A percentile compares a stretch with the other conserved stretches of the same genome.
Evolutionary conservation across 495 filamentous ascomycete genomes (phyloP).

Genomic region (Aspergillus baeticus): DNA sequence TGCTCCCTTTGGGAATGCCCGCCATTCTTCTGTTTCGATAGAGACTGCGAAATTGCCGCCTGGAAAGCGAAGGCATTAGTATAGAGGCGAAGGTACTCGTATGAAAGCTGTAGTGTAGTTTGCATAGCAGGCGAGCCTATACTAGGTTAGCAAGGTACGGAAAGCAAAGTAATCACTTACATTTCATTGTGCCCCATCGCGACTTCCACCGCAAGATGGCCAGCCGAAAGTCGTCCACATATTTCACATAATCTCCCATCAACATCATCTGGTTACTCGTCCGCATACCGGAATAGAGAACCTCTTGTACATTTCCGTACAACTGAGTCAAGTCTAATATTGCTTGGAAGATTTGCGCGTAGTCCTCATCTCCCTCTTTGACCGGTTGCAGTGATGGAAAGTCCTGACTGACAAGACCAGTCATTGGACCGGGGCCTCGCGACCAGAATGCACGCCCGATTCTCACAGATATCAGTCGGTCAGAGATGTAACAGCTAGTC

Average conservation of each 20-base stretch:
- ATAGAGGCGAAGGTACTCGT: slow-evolving; percentile 64
- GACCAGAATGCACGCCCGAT: slow-evolving; percentile 67
- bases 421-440: slow-evolving; percentile 61
- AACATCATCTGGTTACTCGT: slow-evolving; percentile 64
- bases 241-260: slow-evolving; percentile 65
- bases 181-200: slow-evolving; percentile 58
- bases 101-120: slow-evolving; percentile 56
- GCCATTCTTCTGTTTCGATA: slow-evolving; percentile 40
- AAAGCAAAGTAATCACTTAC: slow-evolving; percentile 28
- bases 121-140: slow-evolving; percentile 56
- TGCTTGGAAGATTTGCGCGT: slow-evolving; percentile 61
- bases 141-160: slow-evolving; percentile 13
- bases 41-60: slow-evolving; percentile 59
- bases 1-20: slow-evolving; percentile 41
- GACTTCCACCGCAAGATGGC: slow-evolving; percentile 64
- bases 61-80: slow-evolving; percentile 69
- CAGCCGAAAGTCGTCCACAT: slow-evolving; percentile 63
- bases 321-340: slow-evolving; percentile 63
- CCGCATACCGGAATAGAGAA: slow-evolving; percentile 63
- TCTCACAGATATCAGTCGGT: slow-evolving; percentile 61
- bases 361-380: slow-evolving; percentile 56
- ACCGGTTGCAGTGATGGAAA: slow-evolving; percentile 58
- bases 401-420: slow-evolving; percentile 57
- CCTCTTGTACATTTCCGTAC: slow-evolving; percentile 67
- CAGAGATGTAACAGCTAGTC: slow-evolving; percentile 65